Evolutionary conservation across 805 yeast species (phyloP).

Genomic region (Scheffersomyces coipomensis): DNA sequence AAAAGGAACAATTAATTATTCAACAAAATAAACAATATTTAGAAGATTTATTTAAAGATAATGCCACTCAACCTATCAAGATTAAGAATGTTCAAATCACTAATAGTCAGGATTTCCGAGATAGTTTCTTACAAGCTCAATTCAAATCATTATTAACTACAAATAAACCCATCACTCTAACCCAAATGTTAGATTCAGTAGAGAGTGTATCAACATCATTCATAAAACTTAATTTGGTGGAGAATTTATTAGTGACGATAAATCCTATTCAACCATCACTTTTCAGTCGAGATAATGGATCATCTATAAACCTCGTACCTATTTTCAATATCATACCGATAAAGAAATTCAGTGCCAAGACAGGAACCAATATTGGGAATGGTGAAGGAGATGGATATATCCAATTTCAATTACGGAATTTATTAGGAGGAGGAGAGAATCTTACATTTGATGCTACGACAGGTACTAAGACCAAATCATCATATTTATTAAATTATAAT

Average conservation of each 20-base stretch:
- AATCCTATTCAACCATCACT: constrained; percentile 16
- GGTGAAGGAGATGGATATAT: constrained; percentile 96
- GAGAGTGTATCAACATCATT: constrained; percentile 47
- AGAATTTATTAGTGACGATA: constrained; percentile 36
- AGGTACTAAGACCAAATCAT: constrained; percentile 50
- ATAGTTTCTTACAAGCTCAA: constrained; percentile 45
- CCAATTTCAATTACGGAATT: constrained; percentile 58
- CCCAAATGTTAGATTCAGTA: constrained; percentile 36
- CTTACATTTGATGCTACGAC: constrained; percentile 50
- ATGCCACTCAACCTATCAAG: constrained; percentile 39
- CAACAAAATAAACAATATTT: constrained; percentile 32
- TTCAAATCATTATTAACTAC: constrained; percentile 42
- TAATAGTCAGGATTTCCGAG: constrained; percentile 48
- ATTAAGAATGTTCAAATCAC: constrained; percentile 46
- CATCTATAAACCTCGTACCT: constrained; percentile 29
- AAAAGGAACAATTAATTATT: constrained; percentile 29
- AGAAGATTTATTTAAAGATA: constrained; percentile 30
- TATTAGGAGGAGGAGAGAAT: constrained; percentile 58
- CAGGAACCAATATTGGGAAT: constrained; percentile 95
- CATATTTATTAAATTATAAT: constrained; percentile 47
- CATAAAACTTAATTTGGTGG: constrained; percentile 40
- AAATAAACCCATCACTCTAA: constrained; percentile 33
- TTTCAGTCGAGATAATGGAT: constrained; percentile 5
- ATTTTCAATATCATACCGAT: constrained; percentile 47
- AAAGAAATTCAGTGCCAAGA: constrained; percentile 74